These are phyloP conservation scores for Neonectria punicea DNA, from an alignment of 2,329 filamentous ascomycete genomes.

Conservation along the genomic window DNA sequence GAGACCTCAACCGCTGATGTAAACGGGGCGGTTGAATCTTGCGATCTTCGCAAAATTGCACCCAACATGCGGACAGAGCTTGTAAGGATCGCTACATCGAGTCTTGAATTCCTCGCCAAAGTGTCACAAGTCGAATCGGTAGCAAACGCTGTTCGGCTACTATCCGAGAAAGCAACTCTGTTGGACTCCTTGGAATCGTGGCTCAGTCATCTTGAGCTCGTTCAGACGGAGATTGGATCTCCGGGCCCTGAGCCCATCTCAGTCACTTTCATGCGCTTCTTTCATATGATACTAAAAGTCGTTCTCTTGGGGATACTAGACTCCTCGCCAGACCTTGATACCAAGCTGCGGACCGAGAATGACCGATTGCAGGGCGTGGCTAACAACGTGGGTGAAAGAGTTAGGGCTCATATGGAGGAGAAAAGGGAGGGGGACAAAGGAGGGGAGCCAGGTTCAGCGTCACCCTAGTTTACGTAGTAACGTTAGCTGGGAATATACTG, in stretches of 20 bases:
- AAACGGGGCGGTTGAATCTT: constrained; percentile 31
- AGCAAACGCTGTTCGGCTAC: constrained; percentile 38
- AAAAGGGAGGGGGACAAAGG: too few relatives aligned
- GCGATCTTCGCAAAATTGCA: constrained; percentile 45
- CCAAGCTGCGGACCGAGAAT: constrained; percentile 45
- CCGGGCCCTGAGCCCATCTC: constrained; percentile 42
- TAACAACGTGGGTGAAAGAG: constrained; percentile 43
- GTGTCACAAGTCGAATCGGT: constrained; percentile 41
- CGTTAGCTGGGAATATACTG: too few relatives aligned
- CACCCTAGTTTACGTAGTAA: too few relatives aligned
- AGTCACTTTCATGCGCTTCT: constrained; percentile 49
- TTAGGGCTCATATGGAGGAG: constrained; percentile 41
- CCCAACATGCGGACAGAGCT: constrained; percentile 52
- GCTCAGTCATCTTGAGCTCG: constrained; percentile 44
- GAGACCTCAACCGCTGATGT: constrained; percentile 40
- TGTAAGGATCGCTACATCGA: constrained; percentile 45
- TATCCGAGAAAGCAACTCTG: constrained; percentile 45
- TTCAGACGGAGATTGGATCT: constrained; percentile 31
- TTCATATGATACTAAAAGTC: constrained; percentile 48
- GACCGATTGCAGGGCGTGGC: constrained; percentile 46
- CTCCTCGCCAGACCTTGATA: constrained; percentile 41
- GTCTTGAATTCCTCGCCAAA: constrained; percentile 47
- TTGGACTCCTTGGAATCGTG: constrained; percentile 48
- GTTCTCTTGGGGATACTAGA: constrained; percentile 48
- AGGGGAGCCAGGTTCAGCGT: too few relatives aligned